Conservation (phyloP, 345 rosid genomes). For the Sisymbrium irio region DNA sequence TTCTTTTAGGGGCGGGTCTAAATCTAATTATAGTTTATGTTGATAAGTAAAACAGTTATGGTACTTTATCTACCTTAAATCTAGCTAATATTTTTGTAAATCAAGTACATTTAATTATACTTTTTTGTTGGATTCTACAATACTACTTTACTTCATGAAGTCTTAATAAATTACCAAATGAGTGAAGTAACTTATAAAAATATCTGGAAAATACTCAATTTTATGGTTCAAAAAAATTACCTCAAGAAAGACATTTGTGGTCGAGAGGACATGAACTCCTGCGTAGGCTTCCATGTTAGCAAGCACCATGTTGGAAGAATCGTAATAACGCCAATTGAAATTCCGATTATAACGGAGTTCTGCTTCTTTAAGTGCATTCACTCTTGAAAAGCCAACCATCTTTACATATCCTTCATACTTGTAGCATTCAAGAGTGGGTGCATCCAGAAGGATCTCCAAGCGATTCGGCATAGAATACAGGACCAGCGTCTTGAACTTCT, state of each 20-base stretch:
- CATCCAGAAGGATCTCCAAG: neutral
- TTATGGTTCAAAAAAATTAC: neutral
- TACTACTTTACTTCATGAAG: too few species aligned
- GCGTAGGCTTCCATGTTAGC: neutral
- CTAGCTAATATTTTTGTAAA: neutral
- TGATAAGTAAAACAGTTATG: neutral
- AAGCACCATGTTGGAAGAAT: neutral
- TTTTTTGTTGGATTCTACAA: neutral
- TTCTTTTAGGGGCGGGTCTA: too few species aligned
- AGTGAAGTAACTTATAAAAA: too few species aligned
- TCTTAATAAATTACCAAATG: too few species aligned
- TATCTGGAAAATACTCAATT: neutral
- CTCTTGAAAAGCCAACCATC: neutral
- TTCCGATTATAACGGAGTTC: neutral
- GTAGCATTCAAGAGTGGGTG: slow-evolving; percentile 10
- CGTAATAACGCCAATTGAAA: neutral
- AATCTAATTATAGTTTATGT: neutral
- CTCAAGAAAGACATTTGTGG: slow-evolving; percentile 25
- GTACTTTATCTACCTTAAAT: neutral
- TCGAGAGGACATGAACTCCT: neutral
- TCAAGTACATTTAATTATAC: neutral
- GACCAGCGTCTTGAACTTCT: neutral
- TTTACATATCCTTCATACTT: slow-evolving; percentile 13
- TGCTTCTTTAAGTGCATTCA: neutral
- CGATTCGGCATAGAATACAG: neutral